Base-by-base conservation (phyloP, 495 filamentous ascomycete species). In the Trichodelitschia bisporula region DNA sequence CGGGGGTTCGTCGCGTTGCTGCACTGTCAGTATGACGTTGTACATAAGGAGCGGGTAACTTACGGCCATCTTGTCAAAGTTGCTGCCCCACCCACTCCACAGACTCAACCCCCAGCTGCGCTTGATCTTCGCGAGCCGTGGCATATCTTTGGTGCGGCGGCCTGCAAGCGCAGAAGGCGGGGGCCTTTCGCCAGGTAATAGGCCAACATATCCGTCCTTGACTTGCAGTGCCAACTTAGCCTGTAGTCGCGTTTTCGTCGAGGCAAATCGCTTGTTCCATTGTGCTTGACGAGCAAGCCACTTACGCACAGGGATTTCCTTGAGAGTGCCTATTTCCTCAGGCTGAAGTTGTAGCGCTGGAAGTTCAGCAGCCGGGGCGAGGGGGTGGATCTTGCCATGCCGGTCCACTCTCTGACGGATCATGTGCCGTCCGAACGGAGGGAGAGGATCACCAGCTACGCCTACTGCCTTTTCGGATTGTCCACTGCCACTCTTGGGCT, bases 11-110 rank as follows among this genome's bases (percentile, higher is more conserved):
- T 18, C 5, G 18, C 20, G 19, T 29, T 19, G 28, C 17, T 10
- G 35, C 20, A 15, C 16, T 25, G 14, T 31, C 19, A 36, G 30
- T 32, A 15, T 33, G 29, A 9, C 21, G 4, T 8, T 10, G 15
- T 11, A 2, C 2, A 2, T 18, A 33, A 19, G 21, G 11, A 18
- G 19, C n/a, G n/a, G n/a, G n/a, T n/a, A n/a, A 36, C 42, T 26
- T 43, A 86, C 56, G 8, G 70, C 72, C 26, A 58, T 62, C 51
- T 82, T 62, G 44, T 92, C 83, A 38, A 91, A 82, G 42, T 71
- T 86, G 37, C 72, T 78, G 8, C 76, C 83, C 73, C 80, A 80
- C 8, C 66, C 51, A 26, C 65, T 72, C 83, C 83, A 93, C 18
- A 91, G 48, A 19, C 66, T 65, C 50, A 92, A 57, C 2, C 78